Conservation (phyloP, 108 stramenopile species). For the Epithemia pelagica region DNA sequence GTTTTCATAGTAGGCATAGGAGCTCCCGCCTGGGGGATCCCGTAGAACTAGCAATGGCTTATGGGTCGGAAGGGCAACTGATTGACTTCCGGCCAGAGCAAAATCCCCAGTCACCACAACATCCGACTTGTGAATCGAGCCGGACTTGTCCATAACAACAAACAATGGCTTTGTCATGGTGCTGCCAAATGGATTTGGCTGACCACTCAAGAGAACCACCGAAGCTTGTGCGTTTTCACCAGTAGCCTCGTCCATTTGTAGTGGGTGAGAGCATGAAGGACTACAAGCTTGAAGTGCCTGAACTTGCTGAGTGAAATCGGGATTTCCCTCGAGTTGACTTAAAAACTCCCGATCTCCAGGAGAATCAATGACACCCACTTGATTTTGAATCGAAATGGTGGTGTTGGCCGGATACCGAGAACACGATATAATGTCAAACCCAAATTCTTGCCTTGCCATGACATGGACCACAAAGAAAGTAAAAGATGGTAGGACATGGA, state of each 20-base stretch:
- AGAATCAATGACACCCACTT: neutral
- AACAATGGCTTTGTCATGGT: neutral
- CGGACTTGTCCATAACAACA: neutral
- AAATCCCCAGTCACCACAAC: conserved; percentile 2
- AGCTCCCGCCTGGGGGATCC: conserved; percentile 1
- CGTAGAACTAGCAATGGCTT: conserved; percentile 1
- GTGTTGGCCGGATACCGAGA: neutral
- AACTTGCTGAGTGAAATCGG: neutral
- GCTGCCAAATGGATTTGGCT: neutral
- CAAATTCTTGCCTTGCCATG: neutral
- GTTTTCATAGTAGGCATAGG: neutral
- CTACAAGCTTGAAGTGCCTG: neutral
- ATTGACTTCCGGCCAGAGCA: neutral
- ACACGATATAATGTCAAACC: neutral
- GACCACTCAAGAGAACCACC: neutral
- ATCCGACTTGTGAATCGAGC: neutral
- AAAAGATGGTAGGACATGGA: neutral
- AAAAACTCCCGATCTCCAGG: neutral
- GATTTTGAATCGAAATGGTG: neutral
- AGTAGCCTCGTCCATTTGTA: neutral
- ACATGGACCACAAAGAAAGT: neutral
- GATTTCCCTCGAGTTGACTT: neutral
- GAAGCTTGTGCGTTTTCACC: neutral
- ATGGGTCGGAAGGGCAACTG: conserved; percentile 1
- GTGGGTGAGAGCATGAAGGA: neutral